Evolutionary conservation across 768 basidiomycete genomes (phyloP), one percentile per base, ranked within the genome.

Genomic region (Lepiota subincarnata): DNA sequence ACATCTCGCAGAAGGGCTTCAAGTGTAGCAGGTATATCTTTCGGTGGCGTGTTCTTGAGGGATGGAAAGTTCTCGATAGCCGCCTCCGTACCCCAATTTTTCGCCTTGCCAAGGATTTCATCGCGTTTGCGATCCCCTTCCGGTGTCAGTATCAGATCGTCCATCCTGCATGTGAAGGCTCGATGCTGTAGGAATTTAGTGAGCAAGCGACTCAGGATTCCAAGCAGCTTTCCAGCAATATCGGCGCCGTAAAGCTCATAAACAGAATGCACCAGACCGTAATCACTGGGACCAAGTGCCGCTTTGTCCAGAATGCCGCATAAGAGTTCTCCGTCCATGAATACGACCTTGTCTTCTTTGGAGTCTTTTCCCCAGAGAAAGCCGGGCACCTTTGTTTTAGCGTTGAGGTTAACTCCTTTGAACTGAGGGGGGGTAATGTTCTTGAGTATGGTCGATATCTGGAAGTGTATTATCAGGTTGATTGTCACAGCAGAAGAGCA

Each of bases 91-190:
- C 96, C 97, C 39, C 89, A 80, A 54, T 82, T 80, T 53, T 78
- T 74, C 12, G 84, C 89, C 19, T 79, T 72, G 36, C 79, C 73
- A 12, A 98, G 68, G 43, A 98, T 77, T 36, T 84, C 76, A 43
- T 76, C 71, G 58, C 97, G 81, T 53, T 76, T 77, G 40, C 68
- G 66, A 66, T 98, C 87, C 18, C 92, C 95, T 51, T 84, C 81
- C 0, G 83, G 79, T 6, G 94, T 98, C 45, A 99, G 76, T 48
- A 89, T 85, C 39, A 99, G 77, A 75, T 99, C 97, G 69, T 99
- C 97, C 92, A 98, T 98, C 16, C 97, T 85, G 71, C 97, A 99
- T 2, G 95, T 94, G 72, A 99, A 99, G 0, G 93, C 97, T 38
- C 94, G 89, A 62, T 93, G 91, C 62, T 98, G 96, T 50, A 99